These are phyloP conservation scores for Orobanche coerulescens DNA, from an alignment of 257 asterid genomes.

Conservation along the genomic window DNA sequence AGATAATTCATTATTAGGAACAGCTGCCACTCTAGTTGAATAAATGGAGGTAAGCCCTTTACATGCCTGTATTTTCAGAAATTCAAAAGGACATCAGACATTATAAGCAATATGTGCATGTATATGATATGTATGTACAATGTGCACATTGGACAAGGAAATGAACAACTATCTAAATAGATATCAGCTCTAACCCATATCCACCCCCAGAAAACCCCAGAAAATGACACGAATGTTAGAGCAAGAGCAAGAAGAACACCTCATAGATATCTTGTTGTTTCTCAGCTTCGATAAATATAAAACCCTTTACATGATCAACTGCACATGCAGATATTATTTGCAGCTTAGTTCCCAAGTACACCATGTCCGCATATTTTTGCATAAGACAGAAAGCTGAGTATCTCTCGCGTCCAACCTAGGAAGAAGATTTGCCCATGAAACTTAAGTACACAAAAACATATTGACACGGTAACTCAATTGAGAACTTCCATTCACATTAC, in stretches of 20 bases:
- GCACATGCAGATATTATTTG: constrained; percentile 79
- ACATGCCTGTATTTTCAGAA: constrained; percentile 55
- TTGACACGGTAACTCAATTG: background rate
- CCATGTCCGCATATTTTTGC: constrained; percentile 77
- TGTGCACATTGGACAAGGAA: constrained; percentile 6
- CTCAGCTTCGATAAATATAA: constrained; percentile 71
- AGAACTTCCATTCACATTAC: background rate
- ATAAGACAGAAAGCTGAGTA: constrained; percentile 88
- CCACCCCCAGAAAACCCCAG: constrained; percentile 1
- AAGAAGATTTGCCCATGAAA: constrained; percentile 21
- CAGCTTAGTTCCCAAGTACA: constrained; percentile 56
- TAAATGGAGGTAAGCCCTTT: constrained; percentile 67
- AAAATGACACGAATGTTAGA: background rate
- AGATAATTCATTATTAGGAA: constrained; percentile 53
- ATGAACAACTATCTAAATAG: background rate
- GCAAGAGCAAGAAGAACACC: constrained; percentile 37
- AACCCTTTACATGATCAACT: constrained; percentile 79
- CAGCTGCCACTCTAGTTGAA: constrained; percentile 50
- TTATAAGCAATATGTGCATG: background rate
- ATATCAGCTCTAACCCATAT: constrained; percentile 11
- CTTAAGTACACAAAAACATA: constrained; percentile 3
- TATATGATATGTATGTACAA: background rate
- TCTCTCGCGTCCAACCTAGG: constrained; percentile 87
- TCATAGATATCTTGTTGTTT: constrained; percentile 68
- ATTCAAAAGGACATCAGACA: constrained; percentile 19